Evolutionary conservation across 345 rosid species (phyloP).

Genomic region (Dipteronia dyeriana): DNA sequence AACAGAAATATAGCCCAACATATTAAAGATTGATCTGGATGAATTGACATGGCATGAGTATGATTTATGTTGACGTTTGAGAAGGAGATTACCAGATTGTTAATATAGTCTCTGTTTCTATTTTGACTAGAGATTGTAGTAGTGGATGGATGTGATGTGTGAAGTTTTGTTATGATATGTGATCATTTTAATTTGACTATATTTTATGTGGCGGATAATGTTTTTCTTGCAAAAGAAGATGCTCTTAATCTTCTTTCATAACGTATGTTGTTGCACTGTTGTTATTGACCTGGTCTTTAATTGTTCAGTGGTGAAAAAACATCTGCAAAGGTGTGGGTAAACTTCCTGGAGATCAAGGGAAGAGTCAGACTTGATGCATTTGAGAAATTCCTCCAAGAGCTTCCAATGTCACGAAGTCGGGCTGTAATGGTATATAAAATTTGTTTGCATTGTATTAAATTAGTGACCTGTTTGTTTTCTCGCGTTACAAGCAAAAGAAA

Average conservation of each 20-base stretch:
- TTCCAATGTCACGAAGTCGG: constrained; percentile 89
- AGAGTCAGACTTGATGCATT: constrained; percentile 92
- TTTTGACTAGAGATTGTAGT: background rate
- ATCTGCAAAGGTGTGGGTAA: constrained; percentile 63
- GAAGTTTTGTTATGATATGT: background rate
- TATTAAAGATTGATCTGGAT: background rate
- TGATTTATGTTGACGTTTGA: background rate
- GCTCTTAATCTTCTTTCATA: background rate
- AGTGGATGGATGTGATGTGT: background rate
- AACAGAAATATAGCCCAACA: background rate
- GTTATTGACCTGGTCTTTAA: constrained; percentile 16
- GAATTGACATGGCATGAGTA: background rate
- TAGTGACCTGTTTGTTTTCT: constrained; percentile 26
- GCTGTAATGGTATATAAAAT: constrained; percentile 83
- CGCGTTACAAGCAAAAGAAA: background rate
- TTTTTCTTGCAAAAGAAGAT: background rate
- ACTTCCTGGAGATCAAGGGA: constrained; percentile 78
- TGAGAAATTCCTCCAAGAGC: constrained; percentile 91
- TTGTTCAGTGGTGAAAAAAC: constrained; percentile 84
- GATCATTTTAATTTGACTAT: background rate
- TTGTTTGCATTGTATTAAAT: constrained; percentile 44
- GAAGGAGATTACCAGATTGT: background rate
- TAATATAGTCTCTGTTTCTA: background rate
- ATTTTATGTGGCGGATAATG: background rate
- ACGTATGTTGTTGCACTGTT: background rate